These are phyloP conservation scores for Elaphomyces granulatus DNA, from an alignment of 495 filamentous ascomycete genomes.

Conservation along the genomic window DNA sequence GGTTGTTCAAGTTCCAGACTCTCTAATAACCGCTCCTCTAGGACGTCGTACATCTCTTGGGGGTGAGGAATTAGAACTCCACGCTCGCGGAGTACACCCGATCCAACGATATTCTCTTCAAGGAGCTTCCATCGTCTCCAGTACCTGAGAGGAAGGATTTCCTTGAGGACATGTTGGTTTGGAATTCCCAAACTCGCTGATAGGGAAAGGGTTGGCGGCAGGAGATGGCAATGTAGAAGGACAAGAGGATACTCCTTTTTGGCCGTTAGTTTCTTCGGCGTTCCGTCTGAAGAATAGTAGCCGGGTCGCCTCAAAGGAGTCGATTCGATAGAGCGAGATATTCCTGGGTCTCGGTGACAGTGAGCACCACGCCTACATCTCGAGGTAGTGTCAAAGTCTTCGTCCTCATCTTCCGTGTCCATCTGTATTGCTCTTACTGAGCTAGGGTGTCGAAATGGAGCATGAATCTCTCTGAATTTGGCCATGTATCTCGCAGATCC, in stretches of 20 bases:
- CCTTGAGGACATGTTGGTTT: slow-evolving; percentile 37
- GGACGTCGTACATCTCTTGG: slow-evolving; percentile 73
- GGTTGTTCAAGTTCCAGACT: slow-evolving; percentile 64
- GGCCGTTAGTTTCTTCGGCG: slow-evolving; percentile 33
- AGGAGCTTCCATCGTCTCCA: slow-evolving; percentile 61
- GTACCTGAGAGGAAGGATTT: slow-evolving; percentile 41
- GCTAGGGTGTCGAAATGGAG: slow-evolving; percentile 54
- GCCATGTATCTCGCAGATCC: slow-evolving; percentile 10
- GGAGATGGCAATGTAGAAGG: slow-evolving; percentile 71
- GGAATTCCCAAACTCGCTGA: slow-evolving; percentile 31
- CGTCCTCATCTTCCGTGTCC: slow-evolving; percentile 37
- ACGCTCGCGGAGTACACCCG: slow-evolving; percentile 53
- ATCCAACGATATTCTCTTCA: slow-evolving; percentile 60
- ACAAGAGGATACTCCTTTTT: slow-evolving; percentile 66
- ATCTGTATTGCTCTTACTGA: slow-evolving; percentile 70
- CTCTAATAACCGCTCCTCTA: slow-evolving; percentile 87
- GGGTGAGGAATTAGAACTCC: slow-evolving; percentile 84
- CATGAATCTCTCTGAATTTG: slow-evolving; percentile 24
- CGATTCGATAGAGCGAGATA: slow-evolving; percentile 23
- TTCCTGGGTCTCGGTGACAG: slow-evolving; percentile 13
- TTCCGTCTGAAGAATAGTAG: slow-evolving; percentile 33
- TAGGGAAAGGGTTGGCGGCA: slow-evolving; percentile 58
- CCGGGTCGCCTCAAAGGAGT: slow-evolving; percentile 24
- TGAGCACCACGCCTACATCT: slow-evolving; percentile 13
- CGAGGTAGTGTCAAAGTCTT: slow-evolving; percentile 25